These are phyloP conservation scores for Nemania bipapillata DNA, from an alignment of 2,329 filamentous ascomycete species.

Conservation along the genomic window DNA sequence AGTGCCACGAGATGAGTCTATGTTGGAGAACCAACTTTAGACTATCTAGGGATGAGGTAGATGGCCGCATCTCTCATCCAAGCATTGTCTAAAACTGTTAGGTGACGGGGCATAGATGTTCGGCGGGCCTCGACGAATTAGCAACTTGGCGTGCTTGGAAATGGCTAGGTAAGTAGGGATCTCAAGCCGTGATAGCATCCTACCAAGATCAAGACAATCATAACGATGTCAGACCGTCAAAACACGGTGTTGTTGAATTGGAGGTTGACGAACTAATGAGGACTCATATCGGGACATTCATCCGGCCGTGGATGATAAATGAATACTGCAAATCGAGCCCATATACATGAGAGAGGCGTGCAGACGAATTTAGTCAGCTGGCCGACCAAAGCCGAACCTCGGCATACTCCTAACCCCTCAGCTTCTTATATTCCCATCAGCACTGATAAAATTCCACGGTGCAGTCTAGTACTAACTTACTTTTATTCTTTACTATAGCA, in stretches of 20 bases:
- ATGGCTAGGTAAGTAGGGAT: not conserved
- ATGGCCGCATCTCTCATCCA: not conserved
- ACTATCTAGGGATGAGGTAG: too few species aligned
- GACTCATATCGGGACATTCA: not conserved
- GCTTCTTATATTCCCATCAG: not conserved
- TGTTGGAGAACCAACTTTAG: not conserved
- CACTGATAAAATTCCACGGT: not conserved
- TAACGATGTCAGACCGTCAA: not conserved
- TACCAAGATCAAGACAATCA: not conserved
- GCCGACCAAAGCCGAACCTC: slow-evolving; percentile 5
- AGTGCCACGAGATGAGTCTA: not conserved
- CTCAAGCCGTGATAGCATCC: too few species aligned
- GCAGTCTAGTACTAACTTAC: not conserved
- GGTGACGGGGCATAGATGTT: not conserved
- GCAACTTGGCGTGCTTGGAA: not conserved
- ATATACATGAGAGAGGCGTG: not conserved
- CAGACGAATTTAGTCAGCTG: slow-evolving; percentile 16
- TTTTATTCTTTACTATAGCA: not conserved
- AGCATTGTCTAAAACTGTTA: not conserved
- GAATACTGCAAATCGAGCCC: too few species aligned
- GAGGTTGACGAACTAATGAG: not conserved
- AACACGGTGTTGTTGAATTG: not conserved
- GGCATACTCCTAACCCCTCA: slow-evolving; percentile 14
- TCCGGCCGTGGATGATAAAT: not conserved
- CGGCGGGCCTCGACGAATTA: slow-evolving; percentile 1